Evolutionary conservation across 2,329 filamentous ascomycete genomes (phyloP).

Genomic region (Xenoacremonium recifei): DNA sequence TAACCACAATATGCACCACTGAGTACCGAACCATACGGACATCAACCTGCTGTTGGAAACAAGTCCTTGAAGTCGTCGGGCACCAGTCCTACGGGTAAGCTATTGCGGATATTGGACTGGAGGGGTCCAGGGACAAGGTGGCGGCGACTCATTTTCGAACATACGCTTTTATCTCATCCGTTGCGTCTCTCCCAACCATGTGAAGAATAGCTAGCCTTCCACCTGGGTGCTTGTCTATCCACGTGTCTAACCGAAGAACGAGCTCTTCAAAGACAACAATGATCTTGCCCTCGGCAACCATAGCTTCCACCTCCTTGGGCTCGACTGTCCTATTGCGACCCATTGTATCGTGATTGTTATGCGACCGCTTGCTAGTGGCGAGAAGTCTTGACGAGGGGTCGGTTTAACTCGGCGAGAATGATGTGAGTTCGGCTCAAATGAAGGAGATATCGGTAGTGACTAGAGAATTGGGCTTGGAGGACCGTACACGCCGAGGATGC

Average conservation of each 20-base stretch:
- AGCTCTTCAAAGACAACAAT: slow-evolving; percentile 57
- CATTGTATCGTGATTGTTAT: slow-evolving; percentile 24
- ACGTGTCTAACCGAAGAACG: slow-evolving; percentile 55
- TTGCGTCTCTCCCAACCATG: slow-evolving; percentile 41
- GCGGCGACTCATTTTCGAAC: too few relatives aligned
- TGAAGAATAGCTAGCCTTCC: slow-evolving; percentile 58
- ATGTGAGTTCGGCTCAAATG: neutral
- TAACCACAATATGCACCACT: too few relatives aligned
- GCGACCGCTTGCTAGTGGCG: neutral
- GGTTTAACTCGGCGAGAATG: neutral
- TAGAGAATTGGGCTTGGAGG: neutral
- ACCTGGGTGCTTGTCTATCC: slow-evolving; percentile 59
- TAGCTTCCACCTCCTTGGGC: slow-evolving; percentile 43
- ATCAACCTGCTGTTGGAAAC: too few relatives aligned
- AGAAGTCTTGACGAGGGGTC: neutral
- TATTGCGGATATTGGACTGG: too few relatives aligned
- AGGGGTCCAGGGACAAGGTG: too few relatives aligned
- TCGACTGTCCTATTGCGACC: slow-evolving; percentile 43
- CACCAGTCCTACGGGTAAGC: too few relatives aligned
- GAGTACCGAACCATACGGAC: too few relatives aligned
- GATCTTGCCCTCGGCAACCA: slow-evolving; percentile 54
- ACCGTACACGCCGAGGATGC: too few relatives aligned
- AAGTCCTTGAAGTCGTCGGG: too few relatives aligned
- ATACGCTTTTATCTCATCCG: slow-evolving; percentile 35
- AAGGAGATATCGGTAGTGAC: neutral